Evolutionary conservation across 805 yeast species (phyloP).

Genomic region (Tetrapisispora taiwanensis): DNA sequence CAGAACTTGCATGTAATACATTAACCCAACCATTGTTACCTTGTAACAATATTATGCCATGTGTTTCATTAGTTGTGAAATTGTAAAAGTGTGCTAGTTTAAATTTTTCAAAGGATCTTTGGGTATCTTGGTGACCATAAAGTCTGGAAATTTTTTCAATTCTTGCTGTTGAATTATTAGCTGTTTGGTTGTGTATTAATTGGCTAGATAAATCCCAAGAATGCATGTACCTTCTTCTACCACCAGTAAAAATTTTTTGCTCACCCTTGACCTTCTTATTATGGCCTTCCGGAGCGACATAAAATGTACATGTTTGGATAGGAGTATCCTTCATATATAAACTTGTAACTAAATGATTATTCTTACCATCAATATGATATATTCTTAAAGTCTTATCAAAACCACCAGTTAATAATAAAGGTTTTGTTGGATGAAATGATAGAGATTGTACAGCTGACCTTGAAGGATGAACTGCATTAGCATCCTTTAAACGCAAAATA

Average conservation of each 20-base stretch:
- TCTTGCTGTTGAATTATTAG: conserved; percentile 22
- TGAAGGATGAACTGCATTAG: conserved; percentile 59
- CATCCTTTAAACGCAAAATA: conserved; percentile 78
- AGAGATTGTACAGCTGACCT: conserved; percentile 77
- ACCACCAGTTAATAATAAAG: conserved; percentile 82
- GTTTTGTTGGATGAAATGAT: conserved; percentile 68
- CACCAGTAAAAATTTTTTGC: conserved; percentile 64
- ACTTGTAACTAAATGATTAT: conserved; percentile 72
- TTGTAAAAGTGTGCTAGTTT: conserved; percentile 43
- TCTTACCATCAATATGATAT: conserved; percentile 83
- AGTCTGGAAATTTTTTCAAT: conserved; percentile 79
- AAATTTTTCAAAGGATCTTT: conserved; percentile 80
- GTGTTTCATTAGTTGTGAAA: conserved; percentile 23
- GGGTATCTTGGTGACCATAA: conserved; percentile 84
- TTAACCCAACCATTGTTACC: conserved; percentile 93
- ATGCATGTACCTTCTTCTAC: conserved; percentile 85
- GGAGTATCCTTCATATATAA: conserved; percentile 73
- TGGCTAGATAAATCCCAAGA: conserved; percentile 80
- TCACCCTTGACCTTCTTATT: conserved; percentile 18
- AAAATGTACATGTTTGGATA: conserved; percentile 51
- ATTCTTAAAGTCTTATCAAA: conserved; percentile 81
- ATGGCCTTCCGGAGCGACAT: conserved; percentile 16
- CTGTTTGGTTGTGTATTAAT: conserved; percentile 6
- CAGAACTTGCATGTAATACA: conserved; percentile 60
- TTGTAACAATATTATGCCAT: conserved; percentile 63